Percentiles rank a stretch among this genome's conserved stretches.
Conservation (phyloP, 1,284 basidiomycete genomes). For the Cutaneotrichosporon mucoides region DNA sequence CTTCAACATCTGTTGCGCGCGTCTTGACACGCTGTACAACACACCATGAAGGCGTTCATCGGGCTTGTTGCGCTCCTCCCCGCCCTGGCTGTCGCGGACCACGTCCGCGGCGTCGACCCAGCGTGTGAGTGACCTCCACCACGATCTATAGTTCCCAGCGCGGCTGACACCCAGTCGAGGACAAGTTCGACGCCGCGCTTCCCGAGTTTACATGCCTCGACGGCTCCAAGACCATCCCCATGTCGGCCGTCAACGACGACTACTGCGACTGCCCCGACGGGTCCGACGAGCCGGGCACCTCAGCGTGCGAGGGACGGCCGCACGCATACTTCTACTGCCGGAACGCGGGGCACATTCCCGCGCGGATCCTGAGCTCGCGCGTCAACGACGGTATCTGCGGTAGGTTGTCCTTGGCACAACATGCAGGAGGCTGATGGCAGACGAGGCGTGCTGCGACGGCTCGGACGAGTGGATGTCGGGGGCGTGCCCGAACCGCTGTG, state of each 20-base stretch:
- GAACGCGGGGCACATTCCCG: conserved; percentile 84
- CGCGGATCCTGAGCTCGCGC: conserved; percentile 69
- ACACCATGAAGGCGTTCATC: conserved; percentile 4
- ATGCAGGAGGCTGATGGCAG: conserved; percentile 51
- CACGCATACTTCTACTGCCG: conserved; percentile 76
- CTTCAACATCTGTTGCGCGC: too few relatives aligned
- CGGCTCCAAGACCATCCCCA: conserved; percentile 51
- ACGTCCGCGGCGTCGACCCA: conserved; percentile 18
- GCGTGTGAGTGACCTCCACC: conserved; percentile 7
- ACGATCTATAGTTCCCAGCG: too few relatives aligned
- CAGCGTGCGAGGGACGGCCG: conserved; percentile 62
- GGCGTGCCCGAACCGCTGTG: conserved; percentile 74
- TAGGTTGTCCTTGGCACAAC: conserved; percentile 32
- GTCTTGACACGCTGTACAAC: not conserved
- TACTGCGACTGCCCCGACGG: conserved; percentile 92
- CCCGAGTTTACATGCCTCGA: conserved; percentile 41
- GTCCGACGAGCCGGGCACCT: conserved; percentile 89
- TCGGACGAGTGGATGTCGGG: conserved; percentile 74
- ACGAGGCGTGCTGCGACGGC: conserved; percentile 95
- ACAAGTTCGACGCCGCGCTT: conserved; percentile 10
- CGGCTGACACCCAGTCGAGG: conserved; percentile 16
- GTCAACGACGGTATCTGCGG: conserved; percentile 96
- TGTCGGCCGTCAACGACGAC: conserved; percentile 83
- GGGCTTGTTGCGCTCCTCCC: conserved; percentile 14
- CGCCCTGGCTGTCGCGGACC: conserved; percentile 5